Evolutionary conservation across 2,329 filamentous ascomycete genomes (phyloP), one percentile per base, ranked within the genome.

Genomic region (Ceratocystis colombiana): DNA sequence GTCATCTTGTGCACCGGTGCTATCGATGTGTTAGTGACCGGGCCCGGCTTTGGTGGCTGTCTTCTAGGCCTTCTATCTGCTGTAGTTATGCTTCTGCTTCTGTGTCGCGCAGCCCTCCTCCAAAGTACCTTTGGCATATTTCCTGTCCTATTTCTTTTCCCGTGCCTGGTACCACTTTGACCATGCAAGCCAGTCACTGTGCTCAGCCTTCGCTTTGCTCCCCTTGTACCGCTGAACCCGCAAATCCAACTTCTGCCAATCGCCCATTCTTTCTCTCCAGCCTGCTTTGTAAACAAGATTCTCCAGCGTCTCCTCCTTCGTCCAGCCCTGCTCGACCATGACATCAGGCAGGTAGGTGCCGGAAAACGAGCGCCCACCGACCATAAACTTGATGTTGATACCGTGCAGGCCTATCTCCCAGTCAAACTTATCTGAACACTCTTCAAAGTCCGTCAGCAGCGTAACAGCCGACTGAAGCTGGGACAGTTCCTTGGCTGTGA

Each of bases 271-370:
- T 0, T 90, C 91, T 67, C 82, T 82, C 92, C 92, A 99, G 1
- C 94, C 94, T 0, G 92, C 92, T 80, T 99, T 99, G 68, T 90
- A 82, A 87, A 96, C 94, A 73, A 97, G 77, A 75, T 89, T 95
- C 65, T 91, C 82, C 2, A 99, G 76, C 0, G 93, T 89, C 80
- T 97, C 90, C 74, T 97, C 92, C 76, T 94, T 92, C 10, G 83
- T 89, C 94, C 94, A 99, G 17, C 90, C 92, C 74, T 97, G 94
- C 79, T 99, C 94, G 0, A 83, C 79, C 8, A 93, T 88, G 5
- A 99, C 91, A 73, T 96, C 90, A 0, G 94, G 94, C 15, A 99
- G 81, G 73, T 97, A 99, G 0, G 94, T 96, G 0, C 90, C 84
- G 17, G 91, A 89, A 73, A 90, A 90, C 61, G 88, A 84, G 62